A percentile compares a stretch with the other conserved stretches of the same genome.
Conservation (phyloP, 306 rosid species). For the Canavalia ensiformis region DNA sequence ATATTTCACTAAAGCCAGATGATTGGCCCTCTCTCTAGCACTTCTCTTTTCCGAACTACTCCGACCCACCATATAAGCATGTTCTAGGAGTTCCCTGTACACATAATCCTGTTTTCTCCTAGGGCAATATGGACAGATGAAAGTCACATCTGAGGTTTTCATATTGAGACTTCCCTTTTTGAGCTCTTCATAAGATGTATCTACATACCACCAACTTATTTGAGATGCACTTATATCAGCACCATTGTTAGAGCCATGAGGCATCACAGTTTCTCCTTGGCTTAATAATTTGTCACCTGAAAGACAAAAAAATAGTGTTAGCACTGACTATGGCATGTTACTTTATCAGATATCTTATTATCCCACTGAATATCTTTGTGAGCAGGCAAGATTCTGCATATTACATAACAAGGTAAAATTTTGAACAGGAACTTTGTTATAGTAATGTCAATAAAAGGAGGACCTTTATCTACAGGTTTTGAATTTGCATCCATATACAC, state of each 20-base stretch:
- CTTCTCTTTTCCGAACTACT: constrained; percentile 83
- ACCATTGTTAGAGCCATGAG: constrained; percentile 62
- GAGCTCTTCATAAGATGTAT: constrained; percentile 71
- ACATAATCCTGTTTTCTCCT: constrained; percentile 68
- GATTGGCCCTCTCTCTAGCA: constrained; percentile 83
- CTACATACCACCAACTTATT: constrained; percentile 68
- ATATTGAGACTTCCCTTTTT: constrained; percentile 69
- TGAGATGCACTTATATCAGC: constrained; percentile 72
- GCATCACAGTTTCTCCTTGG: constrained; percentile 58
- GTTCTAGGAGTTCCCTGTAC: constrained; percentile 85
- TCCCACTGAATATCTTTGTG: constrained; percentile 18
- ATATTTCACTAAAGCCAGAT: constrained; percentile 79
- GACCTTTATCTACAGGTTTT: constrained; percentile 58
- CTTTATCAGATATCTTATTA: constrained; percentile 10
- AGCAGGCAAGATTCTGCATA: constrained; percentile 18
- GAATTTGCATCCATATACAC: constrained; percentile 58
- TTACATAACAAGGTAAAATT: background rate
- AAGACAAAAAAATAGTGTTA: constrained; percentile 22
- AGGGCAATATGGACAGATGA: constrained; percentile 86
- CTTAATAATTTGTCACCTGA: constrained; percentile 49
- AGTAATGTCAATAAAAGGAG: constrained; percentile 40
- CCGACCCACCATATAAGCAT: constrained; percentile 92
- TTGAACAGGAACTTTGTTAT: background rate
- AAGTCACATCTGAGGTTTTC: constrained; percentile 67
- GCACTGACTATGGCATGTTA: constrained; percentile 5